Percentiles rank a stretch among this genome's conserved stretches.
Conservation (phyloP, 805 yeast species). For the Maudiozyma pseudohumilis region DNA sequence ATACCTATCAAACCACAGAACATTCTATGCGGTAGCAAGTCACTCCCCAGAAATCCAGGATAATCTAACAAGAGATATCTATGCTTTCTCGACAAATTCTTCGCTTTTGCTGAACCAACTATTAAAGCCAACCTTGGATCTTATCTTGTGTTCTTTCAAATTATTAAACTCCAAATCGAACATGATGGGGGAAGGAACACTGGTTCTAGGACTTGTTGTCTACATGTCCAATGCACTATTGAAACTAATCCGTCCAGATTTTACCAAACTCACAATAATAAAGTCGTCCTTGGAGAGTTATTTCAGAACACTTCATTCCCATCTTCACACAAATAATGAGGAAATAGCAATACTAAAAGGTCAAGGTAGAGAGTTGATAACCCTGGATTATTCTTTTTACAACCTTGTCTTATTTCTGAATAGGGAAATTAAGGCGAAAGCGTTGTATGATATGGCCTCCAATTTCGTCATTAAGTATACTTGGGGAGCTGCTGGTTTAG, state of each 20-base stretch:
- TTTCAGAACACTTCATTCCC: constrained; percentile 73
- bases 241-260: constrained; percentile 78
- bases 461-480: constrained; percentile 83
- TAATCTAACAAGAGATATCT: constrained; percentile 61
- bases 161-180: constrained; percentile 41
- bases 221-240: constrained; percentile 69
- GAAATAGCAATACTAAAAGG: constrained; percentile 83
- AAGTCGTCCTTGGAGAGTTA: constrained; percentile 77
- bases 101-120: constrained; percentile 74
- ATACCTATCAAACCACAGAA: constrained; percentile 51
- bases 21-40: constrained; percentile 22
- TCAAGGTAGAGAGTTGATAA: constrained; percentile 65
- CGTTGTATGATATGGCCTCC: constrained; percentile 75
- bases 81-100: constrained; percentile 59
- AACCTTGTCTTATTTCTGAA: constrained; percentile 69
- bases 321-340: constrained; percentile 68
- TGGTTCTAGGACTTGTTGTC: constrained; percentile 69
- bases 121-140: constrained; percentile 73
- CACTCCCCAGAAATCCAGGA: constrained; percentile 19
- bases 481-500: constrained; percentile 93
- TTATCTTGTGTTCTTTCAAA: constrained; percentile 70
- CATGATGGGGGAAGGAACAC: constrained; percentile 58
- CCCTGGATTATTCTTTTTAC: constrained; percentile 71
- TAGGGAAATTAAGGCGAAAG: constrained; percentile 64
- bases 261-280: constrained; percentile 67